Conservation (phyloP, 345 rosid species). For the Carallia pectinifolia region DNA sequence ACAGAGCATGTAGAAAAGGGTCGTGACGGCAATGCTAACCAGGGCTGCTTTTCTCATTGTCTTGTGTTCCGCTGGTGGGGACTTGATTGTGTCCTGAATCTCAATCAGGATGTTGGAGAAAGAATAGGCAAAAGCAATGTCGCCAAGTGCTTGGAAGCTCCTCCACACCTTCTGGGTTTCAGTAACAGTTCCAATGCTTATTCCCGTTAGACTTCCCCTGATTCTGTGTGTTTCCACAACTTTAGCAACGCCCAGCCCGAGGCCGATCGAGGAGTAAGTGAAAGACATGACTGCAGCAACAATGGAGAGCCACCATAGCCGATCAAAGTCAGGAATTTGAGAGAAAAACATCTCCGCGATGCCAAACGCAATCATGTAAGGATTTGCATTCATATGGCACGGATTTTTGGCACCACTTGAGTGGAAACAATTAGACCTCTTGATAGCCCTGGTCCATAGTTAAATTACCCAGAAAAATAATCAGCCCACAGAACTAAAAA, state of each 20-base stretch:
- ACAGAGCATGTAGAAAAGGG: conserved; percentile 80
- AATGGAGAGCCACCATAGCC: conserved; percentile 79
- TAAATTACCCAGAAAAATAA: background rate
- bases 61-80: conserved; percentile 63
- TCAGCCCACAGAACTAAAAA: background rate
- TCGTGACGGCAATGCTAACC: conserved; percentile 61
- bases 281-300: conserved; percentile 90
- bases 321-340: conserved; percentile 74
- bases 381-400: conserved; percentile 45
- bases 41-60: conserved; percentile 72
- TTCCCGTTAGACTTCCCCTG: conserved; percentile 66
- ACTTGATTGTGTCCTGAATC: conserved; percentile 55
- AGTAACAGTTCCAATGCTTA: conserved; percentile 48
- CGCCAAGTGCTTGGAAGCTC: conserved; percentile 80
- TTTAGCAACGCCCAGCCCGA: conserved; percentile 68
- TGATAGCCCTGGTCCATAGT: conserved; percentile 49
- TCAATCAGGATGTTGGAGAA: conserved; percentile 70
- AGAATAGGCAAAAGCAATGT: conserved; percentile 84
- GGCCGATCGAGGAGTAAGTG: conserved; percentile 78
- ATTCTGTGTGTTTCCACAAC: conserved; percentile 54
- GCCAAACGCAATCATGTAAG: conserved; percentile 63
- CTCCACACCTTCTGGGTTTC: conserved; percentile 61
- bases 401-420: conserved; percentile 31
- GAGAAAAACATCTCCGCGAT: conserved; percentile 50
- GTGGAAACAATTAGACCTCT: conserved; percentile 50